Evolutionary conservation across 176 grass and related monocot species (phyloP).

Genomic region (Pharus latifolius): DNA sequence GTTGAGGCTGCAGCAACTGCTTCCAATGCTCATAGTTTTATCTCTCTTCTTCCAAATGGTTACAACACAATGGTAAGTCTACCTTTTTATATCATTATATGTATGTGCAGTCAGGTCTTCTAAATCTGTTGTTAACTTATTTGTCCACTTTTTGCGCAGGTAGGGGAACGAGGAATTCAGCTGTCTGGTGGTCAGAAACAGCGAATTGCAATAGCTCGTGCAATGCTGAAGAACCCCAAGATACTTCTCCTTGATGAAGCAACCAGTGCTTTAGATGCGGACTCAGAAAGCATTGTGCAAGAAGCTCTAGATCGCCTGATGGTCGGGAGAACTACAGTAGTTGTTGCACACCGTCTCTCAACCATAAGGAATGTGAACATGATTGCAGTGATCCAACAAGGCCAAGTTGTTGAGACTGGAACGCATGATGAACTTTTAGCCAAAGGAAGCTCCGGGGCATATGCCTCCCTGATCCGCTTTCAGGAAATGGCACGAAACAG

Average conservation of each 20-base stretch:
- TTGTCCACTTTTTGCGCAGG: constrained; percentile 25
- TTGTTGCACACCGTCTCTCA: constrained; percentile 87
- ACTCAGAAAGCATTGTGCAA: constrained; percentile 92
- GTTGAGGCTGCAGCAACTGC: constrained; percentile 79
- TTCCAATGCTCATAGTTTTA: constrained; percentile 96
- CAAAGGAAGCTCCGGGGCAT: constrained; percentile 73
- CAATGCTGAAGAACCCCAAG: constrained; percentile 94
- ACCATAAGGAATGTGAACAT: constrained; percentile 87
- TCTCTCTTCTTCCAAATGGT: constrained; percentile 77
- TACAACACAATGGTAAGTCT: constrained; percentile 71
- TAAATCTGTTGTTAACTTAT: background rate
- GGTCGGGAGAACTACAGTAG: constrained; percentile 86
- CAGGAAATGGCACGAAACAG: constrained; percentile 70
- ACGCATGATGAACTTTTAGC: constrained; percentile 74
- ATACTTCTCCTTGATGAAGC: constrained; percentile 98
- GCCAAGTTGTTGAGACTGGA: constrained; percentile 90
- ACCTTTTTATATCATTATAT: background rate
- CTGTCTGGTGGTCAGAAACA: constrained; percentile 98
- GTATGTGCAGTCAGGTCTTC: background rate
- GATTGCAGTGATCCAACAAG: constrained; percentile 91
- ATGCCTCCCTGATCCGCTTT: constrained; percentile 80
- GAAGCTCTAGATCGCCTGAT: constrained; percentile 91
- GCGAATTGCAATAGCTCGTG: constrained; percentile 92
- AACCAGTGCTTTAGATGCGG: constrained; percentile 91
- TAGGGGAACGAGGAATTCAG: constrained; percentile 84